Evolutionary conservation across 2,329 filamentous ascomycete species (phyloP).

Genomic region (Cadophora sp.): DNA sequence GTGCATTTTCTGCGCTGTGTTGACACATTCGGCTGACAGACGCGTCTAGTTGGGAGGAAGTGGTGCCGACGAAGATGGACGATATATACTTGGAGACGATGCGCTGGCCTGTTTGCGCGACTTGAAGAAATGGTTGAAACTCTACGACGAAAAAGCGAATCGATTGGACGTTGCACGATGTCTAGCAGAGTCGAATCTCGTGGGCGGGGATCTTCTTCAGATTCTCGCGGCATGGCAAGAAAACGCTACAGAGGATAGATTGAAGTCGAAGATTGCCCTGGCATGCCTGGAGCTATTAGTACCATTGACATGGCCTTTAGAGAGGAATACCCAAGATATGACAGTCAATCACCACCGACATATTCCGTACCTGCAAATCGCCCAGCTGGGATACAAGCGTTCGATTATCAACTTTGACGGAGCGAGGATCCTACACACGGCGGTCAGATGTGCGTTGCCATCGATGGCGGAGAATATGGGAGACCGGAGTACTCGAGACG

Average conservation of each 20-base stretch:
- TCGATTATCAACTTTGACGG: slow-evolving; percentile 84
- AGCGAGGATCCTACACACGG: slow-evolving; percentile 78
- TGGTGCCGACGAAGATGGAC: slow-evolving; percentile 78
- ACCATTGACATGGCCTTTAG: slow-evolving; percentile 92
- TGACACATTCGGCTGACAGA: slow-evolving; percentile 36
- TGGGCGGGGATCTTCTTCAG: slow-evolving; percentile 86
- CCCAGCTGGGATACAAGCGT: slow-evolving; percentile 89
- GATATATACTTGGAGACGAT: slow-evolving; percentile 91
- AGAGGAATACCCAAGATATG: slow-evolving; percentile 79
- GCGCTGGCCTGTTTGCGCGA: slow-evolving; percentile 91
- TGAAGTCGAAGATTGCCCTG: slow-evolving; percentile 80
- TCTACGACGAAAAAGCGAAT: slow-evolving; percentile 93
- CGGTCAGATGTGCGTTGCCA: slow-evolving; percentile 81
- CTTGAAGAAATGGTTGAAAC: slow-evolving; percentile 91
- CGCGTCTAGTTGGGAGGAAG: slow-evolving; percentile 78
- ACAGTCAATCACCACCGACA: slow-evolving; percentile 94
- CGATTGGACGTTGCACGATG: slow-evolving; percentile 95
- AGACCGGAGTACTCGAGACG: slow-evolving; percentile 80
- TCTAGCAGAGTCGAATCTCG: slow-evolving; percentile 88
- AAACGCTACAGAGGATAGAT: slow-evolving; percentile 72
- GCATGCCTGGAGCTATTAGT: slow-evolving; percentile 91
- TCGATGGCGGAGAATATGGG: slow-evolving; percentile 81
- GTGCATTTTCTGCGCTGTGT: slow-evolving; percentile 13
- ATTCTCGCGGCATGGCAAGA: slow-evolving; percentile 86
- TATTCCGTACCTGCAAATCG: slow-evolving; percentile 85